A percentile compares a stretch with the other conserved stretches of the same genome.
Evolutionary conservation across 495 filamentous ascomycete species (phyloP).

Genomic region (Talaromyces nanjingensis): DNA sequence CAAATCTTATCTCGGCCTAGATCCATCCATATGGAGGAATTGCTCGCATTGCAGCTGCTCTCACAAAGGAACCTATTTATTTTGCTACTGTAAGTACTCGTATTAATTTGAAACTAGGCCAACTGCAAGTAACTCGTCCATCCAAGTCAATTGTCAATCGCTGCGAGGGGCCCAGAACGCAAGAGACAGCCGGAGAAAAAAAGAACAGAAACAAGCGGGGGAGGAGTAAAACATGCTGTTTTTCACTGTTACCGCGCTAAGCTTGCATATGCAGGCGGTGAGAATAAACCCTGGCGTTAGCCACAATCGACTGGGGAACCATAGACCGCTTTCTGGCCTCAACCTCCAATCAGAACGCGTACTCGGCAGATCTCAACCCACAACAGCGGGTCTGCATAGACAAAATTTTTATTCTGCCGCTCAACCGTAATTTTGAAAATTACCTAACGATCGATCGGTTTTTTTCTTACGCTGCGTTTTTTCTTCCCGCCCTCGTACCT

Average conservation of each 20-base stretch:
- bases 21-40: background rate
- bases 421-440: background rate
- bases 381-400: background rate
- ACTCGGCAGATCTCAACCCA: background rate
- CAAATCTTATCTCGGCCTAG: background rate
- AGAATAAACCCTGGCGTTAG: background rate
- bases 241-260: background rate
- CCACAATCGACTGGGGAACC: background rate
- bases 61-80: no score
- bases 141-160: background rate
- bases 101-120: background rate
- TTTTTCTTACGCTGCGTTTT: background rate
- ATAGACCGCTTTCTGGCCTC: background rate
- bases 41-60: no score
- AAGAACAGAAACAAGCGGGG: background rate
- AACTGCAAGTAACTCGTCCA: background rate
- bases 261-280: background rate
- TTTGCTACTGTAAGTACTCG: background rate
- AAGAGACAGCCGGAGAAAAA: background rate
- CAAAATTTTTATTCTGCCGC: constrained; percentile 3
- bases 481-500: constrained; percentile 10
- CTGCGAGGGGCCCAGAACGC: background rate
- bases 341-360: background rate
- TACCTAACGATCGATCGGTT: background rate
- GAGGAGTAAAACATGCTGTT: background rate